Evolutionary conservation across 2,329 filamentous ascomycete genomes (phyloP), one percentile per base, ranked within the genome.

Genomic region (Fusarium sublunatum): DNA sequence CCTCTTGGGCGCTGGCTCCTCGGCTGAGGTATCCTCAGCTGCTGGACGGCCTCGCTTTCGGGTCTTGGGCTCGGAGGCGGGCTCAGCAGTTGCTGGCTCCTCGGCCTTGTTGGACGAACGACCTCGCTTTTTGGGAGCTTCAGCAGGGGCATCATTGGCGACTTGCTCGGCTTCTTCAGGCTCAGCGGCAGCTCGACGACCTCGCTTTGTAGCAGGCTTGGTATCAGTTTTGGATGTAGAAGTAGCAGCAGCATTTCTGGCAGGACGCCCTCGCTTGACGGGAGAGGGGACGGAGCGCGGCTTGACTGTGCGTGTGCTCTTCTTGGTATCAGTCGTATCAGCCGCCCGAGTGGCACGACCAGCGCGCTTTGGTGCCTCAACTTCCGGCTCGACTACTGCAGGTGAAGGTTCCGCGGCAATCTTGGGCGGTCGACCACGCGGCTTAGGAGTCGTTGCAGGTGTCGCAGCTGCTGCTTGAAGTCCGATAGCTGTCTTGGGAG

Each of bases 341-440:
- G 43, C 35, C 10, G 51, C 36, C 40, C 38, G 38, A 3, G 46
- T 32, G 11, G 48, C 26, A n/a, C 41, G 41, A 9, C 38, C 41
- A 11, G 53, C 26, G 39, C 43, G 58, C 39, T 53, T 44, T 2
- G 64, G 32, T 2, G 12, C 48, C 24, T 49, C 50, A 13, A 8
- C 22, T 11, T 58, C 46, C 13, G 53, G 12, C 5, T 61, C 55
- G 7, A 13, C 15, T 60, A 43, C 41, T 26, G 41, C 48, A 12
- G 46, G 7, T 6, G 43, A 39, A 32, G 46, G 19, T 15, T 66
- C 53, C 8, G 53, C 44, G 1, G 62, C 40, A 15, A 58, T 60
- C 45, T 70, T 70, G 10, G 66, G 64, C 11, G 68, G 68, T 3
- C 68, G 50, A 4, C 68, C 68, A 28, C 68, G 68, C 24, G 64